Evolutionary conservation across 2,329 filamentous ascomycete species (phyloP), one percentile per base, ranked within the genome.

Genomic region (Aspergillus sp.): DNA sequence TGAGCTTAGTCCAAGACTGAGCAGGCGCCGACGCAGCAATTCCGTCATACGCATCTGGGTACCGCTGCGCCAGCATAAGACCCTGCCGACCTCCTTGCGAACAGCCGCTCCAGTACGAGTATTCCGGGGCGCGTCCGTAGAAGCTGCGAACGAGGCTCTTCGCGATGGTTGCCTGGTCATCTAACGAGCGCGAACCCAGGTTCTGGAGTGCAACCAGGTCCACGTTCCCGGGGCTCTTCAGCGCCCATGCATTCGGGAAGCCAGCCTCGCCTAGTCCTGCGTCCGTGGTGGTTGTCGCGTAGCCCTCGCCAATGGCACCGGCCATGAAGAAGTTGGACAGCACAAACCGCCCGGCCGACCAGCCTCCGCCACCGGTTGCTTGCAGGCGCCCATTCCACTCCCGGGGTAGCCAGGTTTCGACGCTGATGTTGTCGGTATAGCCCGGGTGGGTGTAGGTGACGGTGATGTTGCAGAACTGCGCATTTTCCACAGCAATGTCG

Each of bases 321-420:
- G 19, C 54, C 60, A 60, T 62, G 39, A 60, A 58, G n/a, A 57
- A 50, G 1, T 53, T 23, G 19, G 43, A 64, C 17, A 54, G 46
- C 11, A 51, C 43, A n/a, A 46, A 60, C 21, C 55, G 58, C 1
- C 62, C 62, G 27, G 66, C 66, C 35, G 64, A 54, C 52, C 64
- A 70, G 27, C 75, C 72, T 14, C 73, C 77, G 3, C 77, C 77
- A 1, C 79, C 79, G 0, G 70, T 64, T 14, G 67, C 73, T 43
- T 70, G 66, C 31, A 80, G 70, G 0, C 73, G 71, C 1, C 70
- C 64, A 40, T 76, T 76, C 74, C 73, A 78, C 3, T 65, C 52
- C 1, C 62, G 72, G 1, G 74, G 75, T 1, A 78, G 67, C 68
- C 71, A 74, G 3, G 70, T 51, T 41, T 73, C 64, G 6, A 72